Conservation (phyloP, 2,329 filamentous ascomycete genomes). For the Curvularia spicifera region DNA sequence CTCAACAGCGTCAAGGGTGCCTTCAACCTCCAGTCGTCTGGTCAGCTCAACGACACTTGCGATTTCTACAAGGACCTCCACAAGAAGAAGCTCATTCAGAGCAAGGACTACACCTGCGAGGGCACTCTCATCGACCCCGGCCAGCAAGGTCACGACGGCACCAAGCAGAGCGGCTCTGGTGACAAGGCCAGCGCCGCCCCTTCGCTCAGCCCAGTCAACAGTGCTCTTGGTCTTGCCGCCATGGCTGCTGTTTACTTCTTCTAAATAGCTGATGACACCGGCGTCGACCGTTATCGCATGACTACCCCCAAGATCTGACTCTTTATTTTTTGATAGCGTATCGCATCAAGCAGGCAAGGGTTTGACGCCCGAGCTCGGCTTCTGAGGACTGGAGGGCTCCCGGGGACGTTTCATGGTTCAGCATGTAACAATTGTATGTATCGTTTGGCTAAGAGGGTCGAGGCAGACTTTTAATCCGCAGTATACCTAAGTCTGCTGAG, state of each 20-base stretch:
- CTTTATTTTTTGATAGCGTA: constrained; percentile 44
- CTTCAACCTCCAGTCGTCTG: constrained; percentile 58
- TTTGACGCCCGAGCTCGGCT: constrained; percentile 31
- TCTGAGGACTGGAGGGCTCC: constrained; percentile 34
- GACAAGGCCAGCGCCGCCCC: constrained; percentile 48
- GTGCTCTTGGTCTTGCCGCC: constrained; percentile 54
- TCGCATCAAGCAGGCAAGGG: constrained; percentile 36
- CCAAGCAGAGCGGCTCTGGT: constrained; percentile 34
- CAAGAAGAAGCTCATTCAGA: constrained; percentile 52
- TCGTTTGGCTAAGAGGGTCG: constrained; percentile 43
- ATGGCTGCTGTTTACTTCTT: constrained; percentile 57
- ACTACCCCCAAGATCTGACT: constrained; percentile 46
- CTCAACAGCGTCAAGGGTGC: constrained; percentile 56
- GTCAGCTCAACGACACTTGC: constrained; percentile 52
- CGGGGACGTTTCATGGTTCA: constrained; percentile 36
- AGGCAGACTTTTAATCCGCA: constrained; percentile 45
- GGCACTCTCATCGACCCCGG: constrained; percentile 49
- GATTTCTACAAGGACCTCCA: constrained; percentile 54
- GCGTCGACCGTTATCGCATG: constrained; percentile 49
- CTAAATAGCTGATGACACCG: constrained; percentile 48
- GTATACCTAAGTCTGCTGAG: constrained; percentile 34
- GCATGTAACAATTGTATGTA: constrained; percentile 47
- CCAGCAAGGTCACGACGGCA: constrained; percentile 45
- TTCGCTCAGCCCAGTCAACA: constrained; percentile 50
- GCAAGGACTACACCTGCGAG: constrained; percentile 50